phyloP scores from a whole-genome alignment of 2,329 filamentous ascomycete species.

The Claviceps africana region DNA sequence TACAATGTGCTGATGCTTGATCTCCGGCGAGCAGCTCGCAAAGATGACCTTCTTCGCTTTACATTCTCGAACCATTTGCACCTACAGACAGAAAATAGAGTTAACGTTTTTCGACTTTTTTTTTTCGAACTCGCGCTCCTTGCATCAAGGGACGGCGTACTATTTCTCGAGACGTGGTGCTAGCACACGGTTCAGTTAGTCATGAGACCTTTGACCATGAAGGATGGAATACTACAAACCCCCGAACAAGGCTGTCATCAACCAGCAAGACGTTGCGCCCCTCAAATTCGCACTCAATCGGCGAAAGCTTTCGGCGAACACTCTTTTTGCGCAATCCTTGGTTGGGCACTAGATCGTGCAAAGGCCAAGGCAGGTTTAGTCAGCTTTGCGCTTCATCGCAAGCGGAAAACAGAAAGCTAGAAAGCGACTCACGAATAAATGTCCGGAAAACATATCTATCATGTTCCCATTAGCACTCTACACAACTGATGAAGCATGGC shows the following conservation, averaged over 20 bases:
- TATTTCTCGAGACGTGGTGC: conserved; percentile 11
- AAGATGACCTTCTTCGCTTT: conserved; percentile 74
- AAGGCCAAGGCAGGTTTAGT: neutral
- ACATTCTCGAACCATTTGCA: conserved; percentile 65
- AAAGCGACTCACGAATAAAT: conserved; percentile 7
- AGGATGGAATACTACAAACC: neutral
- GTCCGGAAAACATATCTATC: conserved; percentile 4
- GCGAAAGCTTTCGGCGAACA: conserved; percentile 77
- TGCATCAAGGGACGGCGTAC: conserved; percentile 5
- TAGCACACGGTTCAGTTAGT: neutral
- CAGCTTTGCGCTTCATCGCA: neutral
- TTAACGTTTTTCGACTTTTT: neutral
- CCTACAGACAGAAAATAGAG: conserved; percentile 8
- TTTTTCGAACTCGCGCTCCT: neutral
- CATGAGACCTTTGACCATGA: neutral
- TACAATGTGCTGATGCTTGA: conserved; percentile 79
- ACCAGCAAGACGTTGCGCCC: conserved; percentile 70
- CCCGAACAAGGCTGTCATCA: conserved; percentile 81
- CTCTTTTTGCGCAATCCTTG: conserved; percentile 50
- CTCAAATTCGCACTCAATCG: conserved; percentile 74
- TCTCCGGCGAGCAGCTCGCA: conserved; percentile 66
- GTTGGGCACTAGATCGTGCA: conserved; percentile 19
- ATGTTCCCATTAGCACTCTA: neutral
- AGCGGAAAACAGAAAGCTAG: neutral
- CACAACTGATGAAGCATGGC: neutral